A percentile compares a stretch with the other conserved stretches of the same genome.
These are phyloP conservation scores for Allium sativum DNA, from an alignment of 106 monocot species.

Conservation along the genomic window DNA sequence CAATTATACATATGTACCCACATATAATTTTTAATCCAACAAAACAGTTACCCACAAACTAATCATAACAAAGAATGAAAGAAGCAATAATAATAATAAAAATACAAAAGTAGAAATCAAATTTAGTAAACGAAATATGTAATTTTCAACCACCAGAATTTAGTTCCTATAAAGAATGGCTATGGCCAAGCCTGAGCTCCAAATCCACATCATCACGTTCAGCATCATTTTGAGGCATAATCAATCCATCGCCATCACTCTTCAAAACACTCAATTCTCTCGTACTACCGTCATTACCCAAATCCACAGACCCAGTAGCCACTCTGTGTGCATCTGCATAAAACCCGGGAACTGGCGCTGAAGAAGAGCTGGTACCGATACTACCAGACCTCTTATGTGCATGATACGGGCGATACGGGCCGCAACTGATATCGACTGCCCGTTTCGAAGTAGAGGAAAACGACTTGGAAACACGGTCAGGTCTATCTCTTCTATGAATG, in stretches of 20 bases:
- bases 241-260: neutral
- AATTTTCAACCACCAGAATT: no score
- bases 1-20: no score
- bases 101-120: no score
- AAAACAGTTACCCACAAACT: no score
- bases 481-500: slow-evolving; percentile 39
- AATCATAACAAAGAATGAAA: no score
- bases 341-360: neutral
- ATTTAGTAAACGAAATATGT: no score
- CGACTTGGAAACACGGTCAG: neutral
- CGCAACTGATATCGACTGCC: neutral
- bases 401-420: slow-evolving; percentile 1
- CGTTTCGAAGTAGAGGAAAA: neutral
- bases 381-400: slow-evolving; percentile 1
- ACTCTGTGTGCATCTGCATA: neutral
- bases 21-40: no score
- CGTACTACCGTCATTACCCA: slow-evolving; percentile 1
- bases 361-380: neutral
- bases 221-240: slow-evolving; percentile 4
- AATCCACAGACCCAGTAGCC: neutral
- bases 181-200: slow-evolving; percentile 38
- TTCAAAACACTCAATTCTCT: slow-evolving; percentile 12
- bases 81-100: no score
- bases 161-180: neutral
- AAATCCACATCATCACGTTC: slow-evolving; percentile 24